A percentile compares a stretch with the other conserved stretches of the same genome.
These are phyloP conservation scores for Colletotrichum navitas DNA, from an alignment of 2,329 filamentous ascomycete species.

Conservation along the genomic window DNA sequence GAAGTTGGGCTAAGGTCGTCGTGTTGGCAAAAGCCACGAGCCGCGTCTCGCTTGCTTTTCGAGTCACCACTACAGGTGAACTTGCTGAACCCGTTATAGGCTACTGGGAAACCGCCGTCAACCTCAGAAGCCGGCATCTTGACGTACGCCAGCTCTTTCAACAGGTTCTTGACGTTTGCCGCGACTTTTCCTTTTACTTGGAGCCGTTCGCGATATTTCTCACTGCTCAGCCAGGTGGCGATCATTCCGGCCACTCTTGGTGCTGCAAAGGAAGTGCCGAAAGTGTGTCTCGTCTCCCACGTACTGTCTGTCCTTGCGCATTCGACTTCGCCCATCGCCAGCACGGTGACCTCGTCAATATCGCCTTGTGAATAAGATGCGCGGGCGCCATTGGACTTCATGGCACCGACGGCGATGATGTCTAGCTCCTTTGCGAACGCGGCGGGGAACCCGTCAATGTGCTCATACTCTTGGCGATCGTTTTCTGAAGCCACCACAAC, in stretches of 20 bases:
- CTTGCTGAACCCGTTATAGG: not conserved
- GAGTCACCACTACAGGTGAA: not conserved
- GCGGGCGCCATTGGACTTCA: not conserved
- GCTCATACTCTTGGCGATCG: rapidly evolving
- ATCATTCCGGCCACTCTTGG: not conserved
- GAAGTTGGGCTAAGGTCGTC: not conserved
- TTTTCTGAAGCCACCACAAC: not conserved
- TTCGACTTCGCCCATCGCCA: not conserved
- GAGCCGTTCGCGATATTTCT: not conserved
- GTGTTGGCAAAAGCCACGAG: not conserved
- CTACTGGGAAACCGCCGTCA: not conserved
- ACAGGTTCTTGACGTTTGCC: not conserved
- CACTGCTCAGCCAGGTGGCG: not conserved
- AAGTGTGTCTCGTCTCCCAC: not conserved
- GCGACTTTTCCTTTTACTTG: not conserved
- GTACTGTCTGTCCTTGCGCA: not conserved
- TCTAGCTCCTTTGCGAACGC: not conserved
- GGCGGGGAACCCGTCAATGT: not conserved
- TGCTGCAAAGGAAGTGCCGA: not conserved
- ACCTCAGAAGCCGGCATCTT: not conserved
- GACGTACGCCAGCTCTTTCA: not conserved
- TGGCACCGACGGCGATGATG: not conserved
- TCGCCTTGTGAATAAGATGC: not conserved
- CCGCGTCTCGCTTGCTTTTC: not conserved
- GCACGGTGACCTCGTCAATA: not conserved